phyloP scores from a whole-genome alignment of 2,329 filamentous ascomycete species.

The Aureobasidium pullulans region DNA sequence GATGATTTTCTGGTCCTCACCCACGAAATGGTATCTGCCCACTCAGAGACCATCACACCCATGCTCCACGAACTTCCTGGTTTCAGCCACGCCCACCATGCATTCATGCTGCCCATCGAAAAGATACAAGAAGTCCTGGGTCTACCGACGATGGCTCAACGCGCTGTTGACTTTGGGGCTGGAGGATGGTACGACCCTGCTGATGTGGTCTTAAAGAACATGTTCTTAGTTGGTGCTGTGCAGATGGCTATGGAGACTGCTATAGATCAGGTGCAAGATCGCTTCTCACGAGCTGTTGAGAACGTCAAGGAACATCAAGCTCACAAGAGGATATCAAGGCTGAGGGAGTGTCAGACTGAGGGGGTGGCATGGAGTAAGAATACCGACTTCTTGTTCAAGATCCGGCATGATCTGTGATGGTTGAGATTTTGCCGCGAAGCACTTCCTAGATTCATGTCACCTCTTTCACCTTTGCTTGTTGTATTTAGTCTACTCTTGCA shows the following conservation, averaged over 20 bases:
- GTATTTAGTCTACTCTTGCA: too few species aligned
- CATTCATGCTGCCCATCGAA: background rate
- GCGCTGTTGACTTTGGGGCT: background rate
- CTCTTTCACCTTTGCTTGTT: too few species aligned
- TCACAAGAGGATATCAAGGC: background rate
- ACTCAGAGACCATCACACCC: background rate
- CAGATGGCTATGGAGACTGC: slow-evolving; percentile 1
- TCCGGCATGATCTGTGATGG: background rate
- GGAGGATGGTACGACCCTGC: slow-evolving; percentile 1
- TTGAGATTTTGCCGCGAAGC: too few species aligned
- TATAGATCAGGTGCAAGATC: slow-evolving; percentile 4
- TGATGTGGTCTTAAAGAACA: slow-evolving; percentile 6
- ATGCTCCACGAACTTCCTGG: background rate
- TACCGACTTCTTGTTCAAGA: background rate
- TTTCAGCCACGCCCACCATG: background rate
- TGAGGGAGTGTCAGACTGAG: background rate
- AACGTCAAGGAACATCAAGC: background rate
- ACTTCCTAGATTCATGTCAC: too few species aligned
- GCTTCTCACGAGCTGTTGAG: background rate
- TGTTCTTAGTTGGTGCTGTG: slow-evolving; percentile 6
- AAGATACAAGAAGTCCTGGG: slow-evolving; percentile 1
- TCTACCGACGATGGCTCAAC: background rate
- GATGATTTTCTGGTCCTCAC: slow-evolving; percentile 8
- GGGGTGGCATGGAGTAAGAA: slow-evolving; percentile 1
- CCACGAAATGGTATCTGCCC: background rate